A percentile compares a stretch with the other conserved stretches of the same genome.
These are phyloP conservation scores for Ambispora gerdemannii DNA, from an alignment of 192 early-diverging fungal species.

Conservation along the genomic window DNA sequence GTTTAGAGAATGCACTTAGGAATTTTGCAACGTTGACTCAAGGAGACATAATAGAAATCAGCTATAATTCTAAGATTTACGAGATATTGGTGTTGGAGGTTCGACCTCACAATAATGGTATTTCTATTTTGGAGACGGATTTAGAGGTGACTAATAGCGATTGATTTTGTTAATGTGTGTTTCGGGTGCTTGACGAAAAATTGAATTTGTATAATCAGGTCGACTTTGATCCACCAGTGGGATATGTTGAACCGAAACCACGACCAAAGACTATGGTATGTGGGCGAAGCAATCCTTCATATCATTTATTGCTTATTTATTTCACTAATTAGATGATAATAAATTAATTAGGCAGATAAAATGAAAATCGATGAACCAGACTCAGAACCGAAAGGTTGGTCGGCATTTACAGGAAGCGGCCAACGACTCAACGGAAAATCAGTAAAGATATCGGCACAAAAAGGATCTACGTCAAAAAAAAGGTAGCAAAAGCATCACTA, in stretches of 20 bases:
- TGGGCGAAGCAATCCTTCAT: too few relatives aligned
- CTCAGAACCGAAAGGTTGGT: constrained; percentile 32
- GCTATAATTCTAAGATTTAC: constrained; percentile 85
- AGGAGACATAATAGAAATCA: constrained; percentile 88
- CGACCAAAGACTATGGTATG: constrained; percentile 39
- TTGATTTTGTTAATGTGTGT: neutral
- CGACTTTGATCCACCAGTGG: constrained; percentile 94
- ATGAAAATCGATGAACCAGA: constrained; percentile 35
- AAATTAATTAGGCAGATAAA: constrained; percentile 37
- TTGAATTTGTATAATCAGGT: constrained; percentile 41
- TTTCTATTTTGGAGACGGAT: constrained; percentile 97
- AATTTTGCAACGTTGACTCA: constrained; percentile 90
- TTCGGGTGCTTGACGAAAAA: neutral
- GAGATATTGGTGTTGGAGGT: constrained; percentile 89
- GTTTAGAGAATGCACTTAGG: constrained; percentile 88
- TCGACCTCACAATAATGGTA: constrained; percentile 71
- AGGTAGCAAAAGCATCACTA: too few relatives aligned
- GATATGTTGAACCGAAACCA: constrained; percentile 84
- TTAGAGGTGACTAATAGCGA: constrained; percentile 59
- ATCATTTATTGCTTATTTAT: neutral
- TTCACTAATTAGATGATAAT: neutral
- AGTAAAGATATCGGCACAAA: constrained; percentile 36
- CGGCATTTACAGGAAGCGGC: constrained; percentile 41
- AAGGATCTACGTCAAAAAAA: constrained; percentile 4
- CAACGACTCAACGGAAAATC: constrained; percentile 35